Evolutionary conservation across 495 filamentous ascomycete species (phyloP), one percentile per base, ranked within the genome.

Genomic region (Melanomma pulvis-pyrius): DNA sequence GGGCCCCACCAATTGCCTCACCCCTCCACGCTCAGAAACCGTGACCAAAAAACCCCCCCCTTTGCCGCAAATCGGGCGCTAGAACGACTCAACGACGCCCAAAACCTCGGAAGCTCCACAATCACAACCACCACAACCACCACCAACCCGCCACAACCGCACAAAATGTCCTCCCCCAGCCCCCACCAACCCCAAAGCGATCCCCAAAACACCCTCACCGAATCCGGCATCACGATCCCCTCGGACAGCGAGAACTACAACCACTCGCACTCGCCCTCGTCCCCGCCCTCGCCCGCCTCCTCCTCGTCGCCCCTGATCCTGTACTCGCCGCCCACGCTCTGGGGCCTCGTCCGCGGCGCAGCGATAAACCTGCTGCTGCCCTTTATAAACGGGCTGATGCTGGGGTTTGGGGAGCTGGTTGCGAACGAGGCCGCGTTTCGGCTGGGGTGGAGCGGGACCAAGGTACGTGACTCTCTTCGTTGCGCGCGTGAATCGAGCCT

Each of bases 301-400:
- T 87, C 87, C 1, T 87, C 86, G 51, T 87, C 90, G 2, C 91
- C 90, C 19, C 77, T 98, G 67, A 88, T 98, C 29, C 82, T 98
- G 32, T 99, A 98, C 82, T 84, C 87, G 32, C 91, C 92, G 17
- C 93, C 96, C 0, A 94, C 92, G 0, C 57, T 93, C 32, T 93
- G 90, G 90, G 84, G 90, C 29, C 74, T 99, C 41, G 55, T 97
- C 53, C 87, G 93, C 34, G 92, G 94, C 8, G 92, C 92, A 7
- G 92, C 92, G 4, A 98, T 99, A 78, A 99, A 99, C 75, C 80
- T 99, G 8, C 63, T 99, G 0, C 80, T 99, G 2, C 94, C 94
- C 0, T 99, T 99, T 67, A 86, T 99, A 71, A 99, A 99, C 77
- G 94, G 94, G 22, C 82, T 99, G 78, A 99, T 99, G 94, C 79